Conservation (phyloP, 192 early-diverging fungal genomes). For the Dissophora ornata region DNA sequence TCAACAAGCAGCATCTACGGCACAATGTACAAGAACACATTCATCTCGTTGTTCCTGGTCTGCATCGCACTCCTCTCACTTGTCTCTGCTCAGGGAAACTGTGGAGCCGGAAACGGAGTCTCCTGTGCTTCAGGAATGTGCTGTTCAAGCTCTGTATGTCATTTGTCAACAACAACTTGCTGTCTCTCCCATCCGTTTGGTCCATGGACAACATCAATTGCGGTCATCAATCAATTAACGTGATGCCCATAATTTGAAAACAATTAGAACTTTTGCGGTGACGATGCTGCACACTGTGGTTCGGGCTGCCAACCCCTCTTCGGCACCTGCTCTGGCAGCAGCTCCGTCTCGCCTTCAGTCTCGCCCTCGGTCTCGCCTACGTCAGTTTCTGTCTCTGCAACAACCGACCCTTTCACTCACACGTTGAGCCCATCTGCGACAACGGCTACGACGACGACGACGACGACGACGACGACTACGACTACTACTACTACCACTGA, state of each 20-base stretch:
- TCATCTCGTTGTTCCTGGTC: conserved; percentile 9
- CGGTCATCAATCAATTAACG: too few species aligned
- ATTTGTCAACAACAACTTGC: too few species aligned
- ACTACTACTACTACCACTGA: conserved; percentile 9
- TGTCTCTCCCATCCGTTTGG: too few species aligned
- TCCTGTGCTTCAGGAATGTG: conserved; percentile 9
- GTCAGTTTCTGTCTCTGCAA: too few species aligned
- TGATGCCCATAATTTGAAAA: too few species aligned
- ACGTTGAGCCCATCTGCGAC: too few species aligned
- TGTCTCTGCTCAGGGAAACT: conserved; percentile 17
- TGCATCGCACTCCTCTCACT: conserved; percentile 20
- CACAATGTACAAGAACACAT: conserved; percentile 17
- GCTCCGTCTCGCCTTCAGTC: too few species aligned
- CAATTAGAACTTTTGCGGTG: conserved; percentile 31
- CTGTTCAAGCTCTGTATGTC: conserved; percentile 29
- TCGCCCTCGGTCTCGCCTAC: neutral
- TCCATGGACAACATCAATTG: too few species aligned
- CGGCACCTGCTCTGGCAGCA: conserved; percentile 5
- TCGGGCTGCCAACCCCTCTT: conserved; percentile 19
- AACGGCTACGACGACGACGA: too few species aligned
- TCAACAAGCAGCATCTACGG: neutral
- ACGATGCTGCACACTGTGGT: conserved; percentile 10
- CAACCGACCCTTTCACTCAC: too few species aligned
- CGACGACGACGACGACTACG: neutral
- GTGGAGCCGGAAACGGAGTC: conserved; percentile 13